phyloP scores from a whole-genome alignment of 2,329 filamentous ascomycete genomes.

The Gremmenia infestans region DNA sequence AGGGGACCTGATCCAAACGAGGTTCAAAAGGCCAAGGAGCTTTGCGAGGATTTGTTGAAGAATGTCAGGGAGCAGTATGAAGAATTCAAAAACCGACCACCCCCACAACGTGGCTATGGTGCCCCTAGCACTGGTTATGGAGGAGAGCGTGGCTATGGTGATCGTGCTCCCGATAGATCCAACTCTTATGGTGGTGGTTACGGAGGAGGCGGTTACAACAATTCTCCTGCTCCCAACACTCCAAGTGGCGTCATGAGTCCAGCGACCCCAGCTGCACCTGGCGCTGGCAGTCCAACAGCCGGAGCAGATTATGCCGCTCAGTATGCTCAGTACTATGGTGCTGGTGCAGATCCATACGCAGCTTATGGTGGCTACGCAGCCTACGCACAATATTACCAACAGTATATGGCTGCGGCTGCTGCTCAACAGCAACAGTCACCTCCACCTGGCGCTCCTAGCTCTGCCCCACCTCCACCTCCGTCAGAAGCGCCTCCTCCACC shows the following conservation, averaged over 20 bases:
- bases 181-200: constrained; percentile 36
- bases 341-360: constrained; percentile 73
- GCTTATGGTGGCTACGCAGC: constrained; percentile 85
- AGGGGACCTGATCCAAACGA: constrained; percentile 84
- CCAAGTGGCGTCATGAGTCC: constrained; percentile 34
- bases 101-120: constrained; percentile 60
- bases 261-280: constrained; percentile 38
- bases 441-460: constrained; percentile 39
- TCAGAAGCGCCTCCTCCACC: constrained; percentile 55
- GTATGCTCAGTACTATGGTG: constrained; percentile 75
- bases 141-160: constrained; percentile 45
- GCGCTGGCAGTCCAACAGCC: constrained; percentile 40
- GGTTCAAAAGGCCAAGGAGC: constrained; percentile 79
- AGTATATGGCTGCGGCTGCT: constrained; percentile 57
- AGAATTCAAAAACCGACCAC: constrained; percentile 74
- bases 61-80: constrained; percentile 90
- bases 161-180: constrained; percentile 44
- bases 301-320: constrained; percentile 68
- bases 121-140: constrained; percentile 35
- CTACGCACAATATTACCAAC: constrained; percentile 68
- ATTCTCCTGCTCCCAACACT: constrained; percentile 29
- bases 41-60: constrained; percentile 80
- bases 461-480: constrained; percentile 55
- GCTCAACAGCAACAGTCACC: constrained; percentile 39
- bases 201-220: constrained; percentile 36